Conservation (phyloP, 306 rosid genomes). For the Rosa lucieae region DNA sequence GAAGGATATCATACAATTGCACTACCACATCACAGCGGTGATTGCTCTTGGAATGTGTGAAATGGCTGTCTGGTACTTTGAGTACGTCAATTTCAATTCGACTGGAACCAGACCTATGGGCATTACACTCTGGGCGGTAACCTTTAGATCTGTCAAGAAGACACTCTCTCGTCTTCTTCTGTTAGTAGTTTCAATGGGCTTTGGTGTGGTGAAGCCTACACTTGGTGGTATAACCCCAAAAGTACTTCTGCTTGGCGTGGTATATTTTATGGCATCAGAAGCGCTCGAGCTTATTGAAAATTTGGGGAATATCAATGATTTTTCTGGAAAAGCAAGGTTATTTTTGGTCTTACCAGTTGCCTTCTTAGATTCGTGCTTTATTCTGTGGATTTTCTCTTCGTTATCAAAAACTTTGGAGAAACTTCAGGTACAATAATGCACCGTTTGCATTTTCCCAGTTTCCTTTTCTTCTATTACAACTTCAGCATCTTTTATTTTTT, state of each 20-base stretch:
- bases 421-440: slow-evolving; percentile 54
- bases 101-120: slow-evolving; percentile 90
- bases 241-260: slow-evolving; percentile 60
- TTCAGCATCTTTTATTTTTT: slow-evolving; percentile 4
- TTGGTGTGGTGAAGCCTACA: slow-evolving; percentile 76
- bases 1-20: slow-evolving; percentile 80
- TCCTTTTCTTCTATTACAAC: slow-evolving; percentile 4
- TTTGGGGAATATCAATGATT: slow-evolving; percentile 87
- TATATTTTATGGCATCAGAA: slow-evolving; percentile 73
- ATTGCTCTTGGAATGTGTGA: slow-evolving; percentile 96
- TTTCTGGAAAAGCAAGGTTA: slow-evolving; percentile 70
- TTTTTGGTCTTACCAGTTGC: slow-evolving; percentile 83
- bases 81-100: slow-evolving; percentile 82
- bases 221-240: slow-evolving; percentile 66
- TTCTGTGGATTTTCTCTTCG: slow-evolving; percentile 90
- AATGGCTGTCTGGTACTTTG: slow-evolving; percentile 96
- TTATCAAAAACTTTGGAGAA: slow-evolving; percentile 85
- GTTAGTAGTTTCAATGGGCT: slow-evolving; percentile 93
- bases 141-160: slow-evolving; percentile 79
- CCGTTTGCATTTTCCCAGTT: slow-evolving; percentile 13
- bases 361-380: slow-evolving; percentile 80
- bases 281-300: slow-evolving; percentile 89
- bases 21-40: slow-evolving; percentile 81
- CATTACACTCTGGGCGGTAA: slow-evolving; percentile 90
- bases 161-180: slow-evolving; percentile 81